Conservation (phyloP, 768 basidiomycete genomes). For the Tricholoma hemisulphureum region DNA sequence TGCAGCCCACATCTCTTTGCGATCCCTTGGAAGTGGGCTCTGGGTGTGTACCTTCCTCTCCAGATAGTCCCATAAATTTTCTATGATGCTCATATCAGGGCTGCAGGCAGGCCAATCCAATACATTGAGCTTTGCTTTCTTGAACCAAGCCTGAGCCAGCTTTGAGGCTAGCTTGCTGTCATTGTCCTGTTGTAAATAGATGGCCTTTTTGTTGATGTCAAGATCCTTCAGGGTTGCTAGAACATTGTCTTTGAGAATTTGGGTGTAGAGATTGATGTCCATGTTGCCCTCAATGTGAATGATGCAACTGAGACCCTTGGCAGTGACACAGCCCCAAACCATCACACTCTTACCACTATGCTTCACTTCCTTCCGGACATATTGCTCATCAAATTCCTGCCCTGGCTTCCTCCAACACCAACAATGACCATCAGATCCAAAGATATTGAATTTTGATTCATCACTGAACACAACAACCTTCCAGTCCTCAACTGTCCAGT, state of each 20-base stretch:
- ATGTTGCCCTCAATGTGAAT: conserved; percentile 9
- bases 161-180: conserved; percentile 4
- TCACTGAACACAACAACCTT: conserved; percentile 28
- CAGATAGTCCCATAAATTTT: conserved; percentile 33
- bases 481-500: conserved; percentile 32
- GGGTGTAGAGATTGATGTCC: conserved; percentile 5
- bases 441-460: conserved; percentile 31
- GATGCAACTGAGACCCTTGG: conserved; percentile 2
- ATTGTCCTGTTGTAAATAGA: conserved; percentile 15
- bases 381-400: conserved; percentile 20
- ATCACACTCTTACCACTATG: conserved; percentile 35
- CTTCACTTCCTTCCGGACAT: conserved; percentile 29
- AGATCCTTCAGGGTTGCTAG: conserved; percentile 3
- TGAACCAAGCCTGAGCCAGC: conserved; percentile 27
- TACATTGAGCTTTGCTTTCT: conserved; percentile 23
- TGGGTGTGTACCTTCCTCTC: conserved; percentile 4
- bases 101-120: conserved; percentile 32
- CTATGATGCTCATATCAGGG: conserved; percentile 36
- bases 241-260: conserved; percentile 4
- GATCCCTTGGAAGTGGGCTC: too few relatives aligned
- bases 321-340: conserved; percentile 35
- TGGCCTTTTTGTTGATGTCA: not conserved
- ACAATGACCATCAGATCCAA: conserved; percentile 31
- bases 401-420: conserved; percentile 30
- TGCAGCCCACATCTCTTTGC: too few relatives aligned